Evolutionary conservation across 352 stramenopile genomes (phyloP), one percentile per base, ranked within the genome.

Genomic region (Phytophthora foliorum): DNA sequence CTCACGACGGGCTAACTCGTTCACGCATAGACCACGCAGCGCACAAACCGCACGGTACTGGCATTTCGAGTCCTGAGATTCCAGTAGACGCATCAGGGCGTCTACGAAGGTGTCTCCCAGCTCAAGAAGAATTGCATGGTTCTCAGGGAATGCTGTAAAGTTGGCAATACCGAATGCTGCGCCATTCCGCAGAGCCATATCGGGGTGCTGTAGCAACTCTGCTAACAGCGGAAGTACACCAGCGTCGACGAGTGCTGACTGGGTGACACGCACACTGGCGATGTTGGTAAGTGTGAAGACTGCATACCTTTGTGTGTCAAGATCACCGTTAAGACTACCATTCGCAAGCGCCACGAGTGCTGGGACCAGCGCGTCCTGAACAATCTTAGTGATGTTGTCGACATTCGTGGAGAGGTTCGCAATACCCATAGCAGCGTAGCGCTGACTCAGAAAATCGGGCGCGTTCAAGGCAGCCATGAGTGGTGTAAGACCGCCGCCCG

Each of bases 361-460:
- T 38, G 88, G 90, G 0, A 98, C 76, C 3, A 94, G 78, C 22
- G 94, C 94, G 65, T 98, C 93, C 44, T 98, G 86, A 1, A 95
- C 72, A 31, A 98, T 94, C 57, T 97, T 97, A 27, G 86, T 80
- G 60, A 95, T 82, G 69, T 98, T 98, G 34, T 87, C 81, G 3
- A 87, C 68, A 70, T 98, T 98, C 5, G 93, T 97, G 13, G 96
- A 97, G 17, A 99, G 73, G 65, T 99, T 99, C 2, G 94, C 95
- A 25, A 99, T 84, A 17, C 94, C 94, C 96, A 99, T 98, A 24
- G 91, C 91, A 16, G 95, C 93, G 78, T 97, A 99, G 22, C 95
- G 87, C 66, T 98, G 95, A 59, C 90, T 97, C 16, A 99, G 66
- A 34, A 90, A 89, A 74, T 99, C 97, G 1, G 93, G 86, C 0